phyloP scores from a whole-genome alignment of 371 early-diverging fungal species.

The Basidiobolus meristosporus region DNA sequence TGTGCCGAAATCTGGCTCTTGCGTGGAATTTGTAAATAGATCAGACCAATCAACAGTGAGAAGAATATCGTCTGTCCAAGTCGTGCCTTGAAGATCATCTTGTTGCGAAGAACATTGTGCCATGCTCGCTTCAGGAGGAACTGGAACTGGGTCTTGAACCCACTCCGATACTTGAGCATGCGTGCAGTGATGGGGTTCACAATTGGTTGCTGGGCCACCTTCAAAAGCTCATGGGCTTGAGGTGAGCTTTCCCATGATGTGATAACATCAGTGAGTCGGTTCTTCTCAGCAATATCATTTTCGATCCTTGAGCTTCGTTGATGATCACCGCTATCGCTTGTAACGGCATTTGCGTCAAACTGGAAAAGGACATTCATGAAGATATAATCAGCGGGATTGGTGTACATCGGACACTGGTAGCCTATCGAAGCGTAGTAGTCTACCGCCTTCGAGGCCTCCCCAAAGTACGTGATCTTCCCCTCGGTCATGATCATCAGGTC shows the following conservation, averaged over 20 bases:
- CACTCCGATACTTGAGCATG: neutral
- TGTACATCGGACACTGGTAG: neutral
- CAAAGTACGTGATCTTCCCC: neutral
- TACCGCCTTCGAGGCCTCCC: neutral
- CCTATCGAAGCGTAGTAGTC: neutral
- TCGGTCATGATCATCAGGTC: constrained; percentile 17
- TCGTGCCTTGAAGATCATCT: neutral
- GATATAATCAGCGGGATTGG: neutral
- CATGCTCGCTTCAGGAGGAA: neutral
- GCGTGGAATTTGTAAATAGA: neutral
- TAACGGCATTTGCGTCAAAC: neutral
- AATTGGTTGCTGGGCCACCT: neutral
- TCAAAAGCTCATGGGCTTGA: neutral
- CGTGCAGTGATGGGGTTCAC: neutral
- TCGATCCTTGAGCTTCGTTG: neutral
- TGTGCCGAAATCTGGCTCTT: neutral
- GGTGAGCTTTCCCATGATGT: neutral
- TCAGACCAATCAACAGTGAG: neutral
- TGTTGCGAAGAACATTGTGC: neutral
- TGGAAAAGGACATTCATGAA: neutral
- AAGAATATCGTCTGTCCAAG: neutral
- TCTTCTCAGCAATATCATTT: neutral
- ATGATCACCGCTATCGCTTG: too few relatives aligned
- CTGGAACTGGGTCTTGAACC: neutral
- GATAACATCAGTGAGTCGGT: neutral